Evolutionary conservation across 257 asterid species (phyloP).

Genomic region (Capsicum rhomboideum): DNA sequence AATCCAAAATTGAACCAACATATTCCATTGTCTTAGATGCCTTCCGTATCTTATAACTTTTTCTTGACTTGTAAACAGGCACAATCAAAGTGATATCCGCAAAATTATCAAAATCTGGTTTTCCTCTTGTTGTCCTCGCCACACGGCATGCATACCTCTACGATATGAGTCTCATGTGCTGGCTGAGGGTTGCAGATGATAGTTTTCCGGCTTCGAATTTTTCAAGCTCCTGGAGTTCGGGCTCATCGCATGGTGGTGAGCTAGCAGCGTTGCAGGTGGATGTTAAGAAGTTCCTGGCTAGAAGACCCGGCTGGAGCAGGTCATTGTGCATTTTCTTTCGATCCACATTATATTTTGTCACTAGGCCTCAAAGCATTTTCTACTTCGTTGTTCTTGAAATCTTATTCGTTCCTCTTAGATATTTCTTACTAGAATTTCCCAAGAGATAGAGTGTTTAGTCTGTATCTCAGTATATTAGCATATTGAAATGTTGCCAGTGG

Average conservation of each 20-base stretch:
- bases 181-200: slow-evolving; percentile 97
- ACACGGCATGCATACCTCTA: slow-evolving; percentile 90
- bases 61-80: slow-evolving; percentile 32
- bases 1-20: background rate
- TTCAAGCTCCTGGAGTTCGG: slow-evolving; percentile 82
- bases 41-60: background rate
- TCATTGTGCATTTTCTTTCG: slow-evolving; percentile 10
- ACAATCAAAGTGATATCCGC: slow-evolving; percentile 85
- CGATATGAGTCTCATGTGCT: slow-evolving; percentile 77
- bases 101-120: slow-evolving; percentile 79
- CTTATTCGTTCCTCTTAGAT: background rate
- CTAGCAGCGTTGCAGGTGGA: slow-evolving; percentile 87
- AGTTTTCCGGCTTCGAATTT: slow-evolving; percentile 88
- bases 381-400: background rate
- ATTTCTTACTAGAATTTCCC: background rate
- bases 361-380: background rate
- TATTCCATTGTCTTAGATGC: background rate
- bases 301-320: slow-evolving; percentile 99
- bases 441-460: background rate
- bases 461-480: background rate
- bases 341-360: background rate
- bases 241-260: slow-evolving; percentile 85
- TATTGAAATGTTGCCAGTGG: background rate
- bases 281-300: slow-evolving; percentile 77
- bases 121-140: slow-evolving; percentile 81